These are phyloP conservation scores for Gloeophyllum trabeum DNA, from an alignment of 768 basidiomycete species.

Conservation along the genomic window DNA sequence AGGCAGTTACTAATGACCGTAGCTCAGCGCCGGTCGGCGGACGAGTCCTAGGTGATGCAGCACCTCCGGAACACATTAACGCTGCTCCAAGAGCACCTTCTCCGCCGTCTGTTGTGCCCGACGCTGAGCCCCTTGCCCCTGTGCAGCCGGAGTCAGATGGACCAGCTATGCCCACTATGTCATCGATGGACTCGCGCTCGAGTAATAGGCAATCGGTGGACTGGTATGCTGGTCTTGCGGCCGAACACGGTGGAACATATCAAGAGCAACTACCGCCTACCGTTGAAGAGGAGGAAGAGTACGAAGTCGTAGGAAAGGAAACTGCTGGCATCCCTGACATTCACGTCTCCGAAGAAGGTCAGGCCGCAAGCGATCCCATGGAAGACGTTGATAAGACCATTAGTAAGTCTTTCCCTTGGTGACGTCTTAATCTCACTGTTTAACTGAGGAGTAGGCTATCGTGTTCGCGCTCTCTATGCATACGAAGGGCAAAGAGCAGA, in stretches of 20 bases:
- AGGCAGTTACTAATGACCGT: slow-evolving; percentile 76
- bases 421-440: neutral
- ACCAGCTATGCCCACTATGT: slow-evolving; percentile 9
- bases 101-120: slow-evolving; percentile 23
- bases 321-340: slow-evolving; percentile 38
- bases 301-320: slow-evolving; percentile 15
- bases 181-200: slow-evolving; percentile 15
- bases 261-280: slow-evolving; percentile 36
- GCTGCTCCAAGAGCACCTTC: slow-evolving; percentile 30
- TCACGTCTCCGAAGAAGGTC: slow-evolving; percentile 32
- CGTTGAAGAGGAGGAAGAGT: slow-evolving; percentile 46
- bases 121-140: too few relatives aligned
- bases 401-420: slow-evolving; percentile 27
- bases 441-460: slow-evolving; percentile 39
- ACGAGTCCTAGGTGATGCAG: slow-evolving; percentile 63
- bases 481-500: slow-evolving; percentile 83
- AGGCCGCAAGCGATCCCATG: slow-evolving; percentile 32
- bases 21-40: slow-evolving; percentile 63
- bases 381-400: slow-evolving; percentile 61
- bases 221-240: slow-evolving; percentile 85
- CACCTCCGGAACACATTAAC: slow-evolving; percentile 61
- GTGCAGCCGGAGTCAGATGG: slow-evolving; percentile 17
- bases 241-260: slow-evolving; percentile 38
- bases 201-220: slow-evolving; percentile 73
- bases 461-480: slow-evolving; percentile 71